A percentile compares a stretch with the other conserved stretches of the same genome.
Conservation (phyloP, 2,329 filamentous ascomycete species). For the Botrytis sinoallii region DNA sequence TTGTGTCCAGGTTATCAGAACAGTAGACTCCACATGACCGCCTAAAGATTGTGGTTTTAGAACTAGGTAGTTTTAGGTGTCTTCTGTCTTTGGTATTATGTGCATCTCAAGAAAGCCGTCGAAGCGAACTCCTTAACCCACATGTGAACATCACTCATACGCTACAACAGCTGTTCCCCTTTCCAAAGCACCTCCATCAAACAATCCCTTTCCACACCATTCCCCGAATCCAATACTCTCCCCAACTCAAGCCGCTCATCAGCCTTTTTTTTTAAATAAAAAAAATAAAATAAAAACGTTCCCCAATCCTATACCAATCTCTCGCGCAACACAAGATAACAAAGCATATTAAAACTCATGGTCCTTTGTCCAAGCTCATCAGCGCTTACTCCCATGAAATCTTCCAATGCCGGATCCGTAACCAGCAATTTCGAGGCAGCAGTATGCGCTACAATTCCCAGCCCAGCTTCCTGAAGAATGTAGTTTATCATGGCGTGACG, state of each 20-base stretch:
- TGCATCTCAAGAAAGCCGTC: neutral
- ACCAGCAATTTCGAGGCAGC: too few species aligned
- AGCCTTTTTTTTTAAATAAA: neutral
- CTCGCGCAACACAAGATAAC: too few species aligned
- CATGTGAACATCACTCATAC: neutral
- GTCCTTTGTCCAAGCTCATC: too few species aligned
- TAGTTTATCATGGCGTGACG: too few species aligned
- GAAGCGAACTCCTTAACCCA: neutral
- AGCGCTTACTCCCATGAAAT: too few species aligned
- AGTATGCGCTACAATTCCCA: too few species aligned
- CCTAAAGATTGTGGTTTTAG: neutral
- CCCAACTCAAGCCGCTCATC: neutral
- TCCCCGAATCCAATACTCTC: too few species aligned
- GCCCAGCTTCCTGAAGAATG: too few species aligned
- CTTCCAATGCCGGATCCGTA: too few species aligned
- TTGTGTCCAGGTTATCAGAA: neutral
- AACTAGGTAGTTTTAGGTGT: neutral
- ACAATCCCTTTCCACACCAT: neutral
- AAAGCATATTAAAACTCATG: too few species aligned
- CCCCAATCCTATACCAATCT: too few species aligned
- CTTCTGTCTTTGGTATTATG: neutral
- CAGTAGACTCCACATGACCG: neutral
- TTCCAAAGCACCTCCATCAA: neutral
- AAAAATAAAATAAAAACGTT: too few species aligned
- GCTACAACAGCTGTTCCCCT: neutral